phyloP scores from a whole-genome alignment of 2,329 filamentous ascomycete genomes.

The Periglandula ipomoeae region DNA sequence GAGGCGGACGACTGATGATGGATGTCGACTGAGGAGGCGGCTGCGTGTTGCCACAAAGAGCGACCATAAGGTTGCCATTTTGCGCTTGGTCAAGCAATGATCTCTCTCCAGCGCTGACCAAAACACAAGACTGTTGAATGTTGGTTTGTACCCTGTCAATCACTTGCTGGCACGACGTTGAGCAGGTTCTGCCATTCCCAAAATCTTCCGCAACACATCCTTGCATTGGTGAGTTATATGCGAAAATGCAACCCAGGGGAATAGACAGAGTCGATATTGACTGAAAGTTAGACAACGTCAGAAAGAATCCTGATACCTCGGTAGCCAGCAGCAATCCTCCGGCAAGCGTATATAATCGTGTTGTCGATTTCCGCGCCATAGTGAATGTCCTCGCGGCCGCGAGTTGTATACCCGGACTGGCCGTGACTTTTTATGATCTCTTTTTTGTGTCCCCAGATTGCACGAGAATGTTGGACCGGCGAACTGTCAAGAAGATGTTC shows the following conservation, averaged over 20 bases:
- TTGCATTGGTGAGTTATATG: slow-evolving; percentile 32
- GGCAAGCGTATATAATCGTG: slow-evolving; percentile 8
- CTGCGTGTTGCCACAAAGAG: slow-evolving; percentile 22
- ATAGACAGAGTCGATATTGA: slow-evolving; percentile 27
- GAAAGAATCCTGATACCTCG: slow-evolving; percentile 14
- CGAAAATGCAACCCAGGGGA: slow-evolving; percentile 28
- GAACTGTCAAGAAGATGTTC: neutral
- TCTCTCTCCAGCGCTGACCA: slow-evolving; percentile 14
- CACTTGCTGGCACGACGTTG: slow-evolving; percentile 23
- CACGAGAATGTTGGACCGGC: neutral
- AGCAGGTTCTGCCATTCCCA: slow-evolving; percentile 24
- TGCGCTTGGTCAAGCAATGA: slow-evolving; percentile 29
- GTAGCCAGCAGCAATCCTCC: slow-evolving; percentile 15
- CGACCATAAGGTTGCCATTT: slow-evolving; percentile 25
- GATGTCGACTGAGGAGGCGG: slow-evolving; percentile 7
- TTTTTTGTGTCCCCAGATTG: neutral
- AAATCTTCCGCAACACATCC: slow-evolving; percentile 30
- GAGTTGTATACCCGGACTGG: neutral
- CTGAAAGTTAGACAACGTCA: slow-evolving; percentile 32
- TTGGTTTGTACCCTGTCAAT: slow-evolving; percentile 18
- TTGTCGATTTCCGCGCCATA: slow-evolving; percentile 1
- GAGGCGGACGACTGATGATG: neutral
- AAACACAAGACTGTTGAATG: slow-evolving; percentile 19
- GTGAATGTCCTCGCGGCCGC: neutral
- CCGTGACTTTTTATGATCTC: neutral